phyloP scores from a whole-genome alignment of 768 basidiomycete species.

The Pisolithus sp. region DNA sequence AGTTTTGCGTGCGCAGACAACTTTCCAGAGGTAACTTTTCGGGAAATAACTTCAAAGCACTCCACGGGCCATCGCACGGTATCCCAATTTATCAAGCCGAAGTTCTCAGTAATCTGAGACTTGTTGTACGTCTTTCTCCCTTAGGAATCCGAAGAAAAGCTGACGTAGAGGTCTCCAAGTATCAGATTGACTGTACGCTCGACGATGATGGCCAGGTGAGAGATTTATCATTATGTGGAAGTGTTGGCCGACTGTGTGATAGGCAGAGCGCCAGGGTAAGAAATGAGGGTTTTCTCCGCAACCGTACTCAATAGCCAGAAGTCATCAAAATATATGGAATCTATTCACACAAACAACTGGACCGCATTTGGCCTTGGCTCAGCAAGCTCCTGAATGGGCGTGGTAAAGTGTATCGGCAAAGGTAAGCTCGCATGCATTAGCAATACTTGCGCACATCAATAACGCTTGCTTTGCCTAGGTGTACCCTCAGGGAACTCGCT shows the following conservation, averaged over 20 bases:
- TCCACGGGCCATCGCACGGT: constrained; percentile 35
- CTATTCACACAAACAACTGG: constrained; percentile 39
- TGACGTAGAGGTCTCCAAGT: background rate
- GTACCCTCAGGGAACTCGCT: constrained; percentile 32
- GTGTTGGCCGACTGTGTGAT: constrained; percentile 1
- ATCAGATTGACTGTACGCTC: constrained; percentile 37
- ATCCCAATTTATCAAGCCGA: constrained; percentile 59
- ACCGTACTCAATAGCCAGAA: constrained; percentile 5
- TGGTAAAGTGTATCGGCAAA: constrained; percentile 42
- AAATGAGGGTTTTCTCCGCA: background rate
- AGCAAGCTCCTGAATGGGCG: constrained; percentile 29
- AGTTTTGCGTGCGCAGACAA: constrained; percentile 35
- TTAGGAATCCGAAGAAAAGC: background rate
- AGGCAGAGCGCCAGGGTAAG: constrained; percentile 29
- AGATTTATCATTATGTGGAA: background rate
- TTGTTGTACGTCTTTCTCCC: constrained; percentile 35
- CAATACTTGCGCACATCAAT: no score
- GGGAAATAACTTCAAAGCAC: constrained; percentile 50
- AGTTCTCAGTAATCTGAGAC: constrained; percentile 41
- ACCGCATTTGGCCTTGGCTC: constrained; percentile 37
- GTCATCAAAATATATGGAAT: constrained; percentile 40
- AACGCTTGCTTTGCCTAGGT: constrained; percentile 25
- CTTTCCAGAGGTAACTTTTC: constrained; percentile 60
- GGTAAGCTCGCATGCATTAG: constrained; percentile 23
- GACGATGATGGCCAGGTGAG: constrained; percentile 26